phyloP scores from a whole-genome alignment of 2,329 filamentous ascomycete genomes.

The Domatiomyces catenatus region DNA sequence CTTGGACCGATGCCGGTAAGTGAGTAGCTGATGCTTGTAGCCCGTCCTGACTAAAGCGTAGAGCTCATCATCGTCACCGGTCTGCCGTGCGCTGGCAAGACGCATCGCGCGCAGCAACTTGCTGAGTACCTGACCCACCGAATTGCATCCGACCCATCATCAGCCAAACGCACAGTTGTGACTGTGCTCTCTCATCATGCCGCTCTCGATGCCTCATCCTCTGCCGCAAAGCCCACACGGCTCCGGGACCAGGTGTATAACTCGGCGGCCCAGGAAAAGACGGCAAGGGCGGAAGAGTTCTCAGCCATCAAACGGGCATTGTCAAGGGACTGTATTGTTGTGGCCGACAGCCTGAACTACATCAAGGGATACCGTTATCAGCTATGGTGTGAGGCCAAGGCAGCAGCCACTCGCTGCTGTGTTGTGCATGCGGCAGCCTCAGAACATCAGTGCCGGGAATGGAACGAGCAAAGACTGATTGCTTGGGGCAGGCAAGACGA shows the following conservation, averaged over 20 bases:
- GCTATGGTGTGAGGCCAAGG: slow-evolving; percentile 52
- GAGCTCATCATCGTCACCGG: slow-evolving; percentile 48
- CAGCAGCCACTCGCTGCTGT: slow-evolving; percentile 44
- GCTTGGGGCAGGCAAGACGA: slow-evolving; percentile 6
- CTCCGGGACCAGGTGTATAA: slow-evolving; percentile 17
- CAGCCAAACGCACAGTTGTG: slow-evolving; percentile 27
- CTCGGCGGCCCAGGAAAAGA: slow-evolving; percentile 35
- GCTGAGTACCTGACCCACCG: slow-evolving; percentile 33
- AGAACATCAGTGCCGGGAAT: slow-evolving; percentile 16
- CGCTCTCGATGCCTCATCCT: slow-evolving; percentile 24
- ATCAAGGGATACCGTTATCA: slow-evolving; percentile 56
- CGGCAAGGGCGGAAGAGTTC: slow-evolving; percentile 46
- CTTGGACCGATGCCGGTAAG: neutral
- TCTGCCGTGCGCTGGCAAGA: slow-evolving; percentile 49
- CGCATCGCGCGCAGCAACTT: slow-evolving; percentile 44
- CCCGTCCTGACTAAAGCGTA: slow-evolving; percentile 1
- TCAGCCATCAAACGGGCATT: slow-evolving; percentile 46
- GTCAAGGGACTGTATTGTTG: slow-evolving; percentile 43
- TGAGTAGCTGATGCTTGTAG: neutral
- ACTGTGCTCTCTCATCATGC: slow-evolving; percentile 37
- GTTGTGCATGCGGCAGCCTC: slow-evolving; percentile 32
- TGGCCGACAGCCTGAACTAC: slow-evolving; percentile 51
- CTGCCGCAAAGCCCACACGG: slow-evolving; percentile 15
- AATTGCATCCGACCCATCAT: slow-evolving; percentile 16
- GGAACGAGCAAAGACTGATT: slow-evolving; percentile 14